phyloP scores from a whole-genome alignment of 202 grass and related monocot species.

The Digitaria exilis region DNA sequence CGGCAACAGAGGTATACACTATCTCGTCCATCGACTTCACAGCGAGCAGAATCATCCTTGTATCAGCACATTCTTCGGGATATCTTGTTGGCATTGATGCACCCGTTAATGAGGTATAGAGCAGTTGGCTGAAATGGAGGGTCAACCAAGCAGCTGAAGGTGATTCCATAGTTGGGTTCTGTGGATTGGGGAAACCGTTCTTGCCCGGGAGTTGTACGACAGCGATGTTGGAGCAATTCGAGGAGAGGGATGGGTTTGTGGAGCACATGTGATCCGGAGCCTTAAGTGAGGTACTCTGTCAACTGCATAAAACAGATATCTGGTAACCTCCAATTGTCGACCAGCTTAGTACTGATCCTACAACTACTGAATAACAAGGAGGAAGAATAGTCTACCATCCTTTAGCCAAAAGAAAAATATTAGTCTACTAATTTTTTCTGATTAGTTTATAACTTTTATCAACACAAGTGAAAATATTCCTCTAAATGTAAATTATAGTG shows the following conservation, averaged over 20 bases:
- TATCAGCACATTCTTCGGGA: background rate
- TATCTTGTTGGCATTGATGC: background rate
- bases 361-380: background rate
- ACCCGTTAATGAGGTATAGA: background rate
- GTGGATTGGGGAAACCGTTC: conserved; percentile 14
- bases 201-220: conserved; percentile 11
- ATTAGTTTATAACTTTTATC: background rate
- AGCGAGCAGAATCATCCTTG: background rate
- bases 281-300: background rate
- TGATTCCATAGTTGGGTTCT: conserved; percentile 21
- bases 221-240: background rate
- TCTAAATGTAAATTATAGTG: background rate
- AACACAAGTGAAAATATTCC: background rate
- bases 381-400: background rate
- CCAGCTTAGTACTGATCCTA: background rate
- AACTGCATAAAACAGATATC: background rate
- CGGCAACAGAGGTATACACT: conserved; percentile 17
- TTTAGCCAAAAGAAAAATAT: background rate
- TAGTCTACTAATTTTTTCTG: background rate
- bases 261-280: background rate
- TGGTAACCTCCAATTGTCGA: background rate
- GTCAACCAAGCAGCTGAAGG: conserved; percentile 1
- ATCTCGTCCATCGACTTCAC: background rate
- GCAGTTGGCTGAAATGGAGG: background rate
- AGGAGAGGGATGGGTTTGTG: conserved; percentile 24